Base-by-base conservation (phyloP, 2,329 filamentous ascomycete species). In the Colletotrichum tofieldiae region DNA sequence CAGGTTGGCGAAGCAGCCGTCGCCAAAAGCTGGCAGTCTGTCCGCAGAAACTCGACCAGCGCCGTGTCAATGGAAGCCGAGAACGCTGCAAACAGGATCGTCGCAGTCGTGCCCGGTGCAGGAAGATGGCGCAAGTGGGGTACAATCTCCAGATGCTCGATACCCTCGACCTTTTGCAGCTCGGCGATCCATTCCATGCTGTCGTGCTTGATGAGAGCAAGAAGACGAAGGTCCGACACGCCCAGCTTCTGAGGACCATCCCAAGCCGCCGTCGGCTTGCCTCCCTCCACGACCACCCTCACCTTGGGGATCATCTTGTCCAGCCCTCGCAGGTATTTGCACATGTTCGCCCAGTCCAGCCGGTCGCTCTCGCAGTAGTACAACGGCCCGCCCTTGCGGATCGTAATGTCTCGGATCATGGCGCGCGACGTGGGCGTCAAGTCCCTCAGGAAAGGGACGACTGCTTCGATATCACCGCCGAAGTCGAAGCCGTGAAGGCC, bases 31-130 rank as follows among this genome's bases (percentile, higher is more conserved):
- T 49, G 43, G 37, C 64, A 74, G 29, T 81, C 78, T 37, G 76
- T 73, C 47, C 77, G 75, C 73, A 91, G 77, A 78, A 86, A 91
- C 70, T 88, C 86, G 49, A 83, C 81, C 78, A 92, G 86, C 3
- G 86, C 86, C 8, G 80, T 85, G 73, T 90, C 87, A 23, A 92
- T 86, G 65, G 89, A 91, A 43, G 85, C 85, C 39, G 89, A 91
- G 74, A 92, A 89, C 32, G 89, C 86, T 2, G 90, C 86, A 77
- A 88, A 91, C 72, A 90, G 85, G 4, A 87, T 84, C 85, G 90
- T 88, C 55, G 84, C 85, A 68, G 86, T 85, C 23, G 86, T 88
- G 66, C 84, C 84, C 1, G 88, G 87, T 35, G 84, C 80, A 2
- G 88, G 85, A 78, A 89, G 87, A 74, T 87, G 84, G 74, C 88